phyloP scores from a whole-genome alignment of 2,329 filamentous ascomycete species.

The Didymella arachidicola region DNA sequence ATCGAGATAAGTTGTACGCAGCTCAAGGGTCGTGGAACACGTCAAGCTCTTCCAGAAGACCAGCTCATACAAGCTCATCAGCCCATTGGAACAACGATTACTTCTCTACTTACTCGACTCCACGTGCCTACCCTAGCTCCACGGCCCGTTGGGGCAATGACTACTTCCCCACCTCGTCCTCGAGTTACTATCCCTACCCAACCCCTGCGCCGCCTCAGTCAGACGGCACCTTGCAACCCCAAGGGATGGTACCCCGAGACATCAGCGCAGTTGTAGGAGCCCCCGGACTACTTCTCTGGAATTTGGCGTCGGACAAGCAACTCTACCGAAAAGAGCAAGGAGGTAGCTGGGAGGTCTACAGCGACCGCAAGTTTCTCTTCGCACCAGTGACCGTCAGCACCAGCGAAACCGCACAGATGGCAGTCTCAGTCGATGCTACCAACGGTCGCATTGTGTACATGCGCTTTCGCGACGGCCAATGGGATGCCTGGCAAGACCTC shows the following conservation, averaged over 20 bases:
- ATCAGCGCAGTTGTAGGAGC: conserved; percentile 8
- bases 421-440: conserved; percentile 16
- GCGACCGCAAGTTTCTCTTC: conserved; percentile 12
- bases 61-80: neutral
- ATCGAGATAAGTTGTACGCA: neutral
- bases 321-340: neutral
- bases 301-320: conserved; percentile 1
- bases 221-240: neutral
- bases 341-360: conserved; percentile 11
- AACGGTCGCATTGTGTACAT: conserved; percentile 18
- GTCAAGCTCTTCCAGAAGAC: neutral
- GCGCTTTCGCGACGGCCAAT: conserved; percentile 14
- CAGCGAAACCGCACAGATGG: conserved; percentile 6
- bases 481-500: conserved; percentile 21
- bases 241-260: conserved; percentile 4
- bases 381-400: conserved; percentile 16
- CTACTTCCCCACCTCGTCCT: neutral
- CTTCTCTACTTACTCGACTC: neutral
- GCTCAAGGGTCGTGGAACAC: neutral
- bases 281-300: conserved; percentile 4
- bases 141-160: neutral
- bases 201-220: neutral
- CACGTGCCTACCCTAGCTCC: neutral
- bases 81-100: neutral
- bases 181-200: neutral